Evolutionary conservation across 225 moss, liverwort and hornwort species (phyloP), one percentile per base, ranked within the genome.

Genomic region (Marchantia polymorpha): DNA sequence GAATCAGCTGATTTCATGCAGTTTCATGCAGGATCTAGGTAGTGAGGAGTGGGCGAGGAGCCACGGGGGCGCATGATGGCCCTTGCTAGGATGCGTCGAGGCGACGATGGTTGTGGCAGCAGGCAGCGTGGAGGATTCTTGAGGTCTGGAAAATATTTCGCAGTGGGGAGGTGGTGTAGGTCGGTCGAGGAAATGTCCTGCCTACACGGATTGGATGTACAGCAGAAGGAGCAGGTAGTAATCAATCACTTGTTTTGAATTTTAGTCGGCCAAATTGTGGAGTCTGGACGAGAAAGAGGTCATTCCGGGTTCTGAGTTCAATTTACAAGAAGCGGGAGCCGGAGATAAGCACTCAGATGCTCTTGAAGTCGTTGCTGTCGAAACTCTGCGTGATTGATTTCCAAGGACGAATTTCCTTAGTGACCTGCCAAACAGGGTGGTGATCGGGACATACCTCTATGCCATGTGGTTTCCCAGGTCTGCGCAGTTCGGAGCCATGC

Each of bases 1-100:
- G 46, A 77, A 64, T 77, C n/a, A 77, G 77, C 77, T 77, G 64
- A 77, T 77, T 77, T 51, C 31, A 61, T 46, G 29, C 53, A n/a
- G 27, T 76, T 60, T 61, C 10, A 76, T 76, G 76, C 59, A 65
- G 77, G 77, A 77, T 77, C 64, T 64, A 65, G 77, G 64, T 11
- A 63, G 63, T 27, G 73, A 25, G 73, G 27, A 54, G n/a, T 29
- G 23, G 27, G 15, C 23, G 6, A 23, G 23, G 6, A 23, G 23
- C 30, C 73, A 64, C 10, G 16, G 64, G 7, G 49, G 14, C 17
- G 63, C 64, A 64, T 46, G 63, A 75, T 75, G 74, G 56, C 55
- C 55, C 52, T 58, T 19, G 29, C 29, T 26, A 64, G 64, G 49
- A 77, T 64, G 49, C 73, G 56, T 3, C 14, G 54, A 52, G 51